phyloP scores from a whole-genome alignment of 2,329 filamentous ascomycete genomes.

The Fusarium tjaetaba region DNA sequence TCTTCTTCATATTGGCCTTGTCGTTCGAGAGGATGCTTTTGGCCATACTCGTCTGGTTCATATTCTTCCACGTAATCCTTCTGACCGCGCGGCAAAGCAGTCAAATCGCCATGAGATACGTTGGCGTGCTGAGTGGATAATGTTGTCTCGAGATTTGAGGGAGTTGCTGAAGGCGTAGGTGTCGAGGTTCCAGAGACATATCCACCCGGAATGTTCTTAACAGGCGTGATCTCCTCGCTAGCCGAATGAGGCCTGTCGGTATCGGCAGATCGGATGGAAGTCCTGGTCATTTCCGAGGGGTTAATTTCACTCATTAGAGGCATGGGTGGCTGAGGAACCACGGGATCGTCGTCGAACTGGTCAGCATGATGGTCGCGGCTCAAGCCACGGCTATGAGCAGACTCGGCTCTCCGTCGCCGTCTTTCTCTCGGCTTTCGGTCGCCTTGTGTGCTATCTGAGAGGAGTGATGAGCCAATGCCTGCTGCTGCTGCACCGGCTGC shows the following conservation, averaged over 20 bases:
- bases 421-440: slow-evolving; percentile 63
- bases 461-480: slow-evolving; percentile 48
- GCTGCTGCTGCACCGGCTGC: slow-evolving; percentile 58
- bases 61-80: slow-evolving; percentile 56
- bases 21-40: slow-evolving; percentile 54
- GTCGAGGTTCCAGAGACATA: slow-evolving; percentile 69
- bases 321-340: slow-evolving; percentile 77
- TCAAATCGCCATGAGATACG: slow-evolving; percentile 68
- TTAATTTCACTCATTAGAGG: slow-evolving; percentile 88
- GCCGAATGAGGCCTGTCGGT: slow-evolving; percentile 78
- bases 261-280: slow-evolving; percentile 85
- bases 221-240: slow-evolving; percentile 68
- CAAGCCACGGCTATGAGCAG: slow-evolving; percentile 55
- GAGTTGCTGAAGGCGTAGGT: slow-evolving; percentile 68
- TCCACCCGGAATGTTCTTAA: slow-evolving; percentile 72
- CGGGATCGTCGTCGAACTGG: slow-evolving; percentile 64
- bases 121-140: slow-evolving; percentile 76
- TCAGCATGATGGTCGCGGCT: slow-evolving; percentile 58
- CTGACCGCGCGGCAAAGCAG: slow-evolving; percentile 61
- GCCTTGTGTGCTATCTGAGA: slow-evolving; percentile 55
- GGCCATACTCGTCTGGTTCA: slow-evolving; percentile 58
- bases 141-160: slow-evolving; percentile 65
- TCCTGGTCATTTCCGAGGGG: slow-evolving; percentile 86
- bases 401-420: slow-evolving; percentile 63
- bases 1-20: slow-evolving; percentile 57